phyloP scores from a whole-genome alignment of 2,329 filamentous ascomycete species.

The Fusarium setosum region DNA sequence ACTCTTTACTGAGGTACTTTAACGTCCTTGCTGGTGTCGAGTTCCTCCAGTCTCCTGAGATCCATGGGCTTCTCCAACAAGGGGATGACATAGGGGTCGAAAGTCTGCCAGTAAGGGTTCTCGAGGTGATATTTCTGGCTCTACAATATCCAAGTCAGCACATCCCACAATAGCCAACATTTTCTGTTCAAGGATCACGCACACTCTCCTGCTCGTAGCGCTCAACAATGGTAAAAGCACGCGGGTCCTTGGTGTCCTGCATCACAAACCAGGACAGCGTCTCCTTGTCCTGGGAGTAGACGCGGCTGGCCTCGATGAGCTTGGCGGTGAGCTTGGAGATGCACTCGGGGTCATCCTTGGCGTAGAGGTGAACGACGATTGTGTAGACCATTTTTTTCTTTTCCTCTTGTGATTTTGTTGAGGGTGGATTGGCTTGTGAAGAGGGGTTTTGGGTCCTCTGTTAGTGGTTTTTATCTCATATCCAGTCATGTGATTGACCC shows the following conservation, averaged over 20 bases:
- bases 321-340: slow-evolving; percentile 77
- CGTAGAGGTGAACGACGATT: slow-evolving; percentile 76
- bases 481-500: slow-evolving; percentile 33
- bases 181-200: slow-evolving; percentile 40
- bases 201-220: slow-evolving; percentile 75
- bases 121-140: slow-evolving; percentile 72
- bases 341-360: slow-evolving; percentile 72
- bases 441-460: slow-evolving; percentile 16
- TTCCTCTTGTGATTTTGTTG: neutral
- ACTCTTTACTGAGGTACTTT: slow-evolving; percentile 48
- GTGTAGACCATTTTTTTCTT: slow-evolving; percentile 70
- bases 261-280: slow-evolving; percentile 80
- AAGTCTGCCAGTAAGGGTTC: slow-evolving; percentile 82
- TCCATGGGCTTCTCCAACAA: slow-evolving; percentile 77
- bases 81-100: slow-evolving; percentile 79
- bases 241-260: slow-evolving; percentile 76
- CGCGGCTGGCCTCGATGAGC: slow-evolving; percentile 78
- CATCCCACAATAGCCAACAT: neutral
- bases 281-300: slow-evolving; percentile 79
- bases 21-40: slow-evolving; percentile 66
- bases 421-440: slow-evolving; percentile 1
- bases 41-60: slow-evolving; percentile 73
- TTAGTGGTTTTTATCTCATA: slow-evolving; percentile 26
- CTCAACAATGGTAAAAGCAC: slow-evolving; percentile 81
- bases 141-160: slow-evolving; percentile 39